Conservation (phyloP, 495 filamentous ascomycete genomes). For the Massariosphaeria phaeospora region DNA sequence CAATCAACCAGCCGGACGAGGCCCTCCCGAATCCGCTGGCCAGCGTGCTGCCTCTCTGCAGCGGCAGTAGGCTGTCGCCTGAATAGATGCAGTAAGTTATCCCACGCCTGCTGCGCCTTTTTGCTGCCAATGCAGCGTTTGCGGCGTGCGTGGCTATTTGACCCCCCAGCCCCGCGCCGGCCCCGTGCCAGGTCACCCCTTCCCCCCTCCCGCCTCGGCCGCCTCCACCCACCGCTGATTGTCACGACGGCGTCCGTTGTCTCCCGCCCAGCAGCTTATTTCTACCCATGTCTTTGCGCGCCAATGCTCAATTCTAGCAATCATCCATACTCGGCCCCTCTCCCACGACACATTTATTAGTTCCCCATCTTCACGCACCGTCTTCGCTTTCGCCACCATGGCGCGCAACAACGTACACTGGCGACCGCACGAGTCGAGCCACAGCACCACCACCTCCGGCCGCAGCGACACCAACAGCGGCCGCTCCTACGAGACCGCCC, state of each 20-base stretch:
- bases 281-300: neutral
- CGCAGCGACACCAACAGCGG: constrained; percentile 59
- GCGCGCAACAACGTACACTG: constrained; percentile 24
- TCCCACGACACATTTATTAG: neutral
- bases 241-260: too few species aligned
- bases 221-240: neutral
- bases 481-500: constrained; percentile 62
- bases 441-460: constrained; percentile 37
- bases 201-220: neutral
- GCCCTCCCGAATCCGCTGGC: neutral
- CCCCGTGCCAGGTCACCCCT: neutral
- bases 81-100: neutral
- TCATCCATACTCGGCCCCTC: neutral
- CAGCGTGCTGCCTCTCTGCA: neutral
- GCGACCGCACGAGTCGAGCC: constrained; percentile 24
- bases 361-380: neutral
- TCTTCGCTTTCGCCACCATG: constrained; percentile 10
- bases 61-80: neutral
- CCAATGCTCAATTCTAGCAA: neutral
- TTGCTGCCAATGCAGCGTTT: neutral
- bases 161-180: neutral
- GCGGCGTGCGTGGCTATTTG: constrained; percentile 3
- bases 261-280: too few species aligned
- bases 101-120: constrained; percentile 2
- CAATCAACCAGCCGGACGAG: neutral